Conservation (phyloP, 78 protist genomes). For the Emiliania huxleyi region DNA sequence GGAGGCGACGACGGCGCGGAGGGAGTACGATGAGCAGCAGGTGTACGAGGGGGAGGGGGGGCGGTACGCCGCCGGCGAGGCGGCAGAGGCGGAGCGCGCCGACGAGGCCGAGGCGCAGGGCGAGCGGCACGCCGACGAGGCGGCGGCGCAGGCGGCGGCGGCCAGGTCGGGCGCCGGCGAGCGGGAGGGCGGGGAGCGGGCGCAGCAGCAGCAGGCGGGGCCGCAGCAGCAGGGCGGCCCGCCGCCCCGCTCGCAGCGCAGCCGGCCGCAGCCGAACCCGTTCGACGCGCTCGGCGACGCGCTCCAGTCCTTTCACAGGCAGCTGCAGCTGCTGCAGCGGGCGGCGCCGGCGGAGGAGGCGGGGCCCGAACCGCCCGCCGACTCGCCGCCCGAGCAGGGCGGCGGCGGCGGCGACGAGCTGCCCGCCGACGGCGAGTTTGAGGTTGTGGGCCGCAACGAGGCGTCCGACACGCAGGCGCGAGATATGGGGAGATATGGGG, state of each 20-base stretch:
- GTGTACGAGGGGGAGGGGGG: background rate
- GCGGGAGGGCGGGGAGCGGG: background rate
- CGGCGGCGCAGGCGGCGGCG: background rate
- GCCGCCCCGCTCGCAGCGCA: background rate
- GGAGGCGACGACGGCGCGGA: background rate
- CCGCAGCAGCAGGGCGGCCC: background rate
- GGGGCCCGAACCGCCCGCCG: background rate
- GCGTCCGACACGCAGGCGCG: constrained; percentile 44
- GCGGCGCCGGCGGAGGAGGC: constrained; percentile 29
- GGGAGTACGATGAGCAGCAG: background rate
- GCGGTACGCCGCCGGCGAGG: background rate
- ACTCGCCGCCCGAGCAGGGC: background rate
- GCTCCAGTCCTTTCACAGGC: constrained; percentile 54
- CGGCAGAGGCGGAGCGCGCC: background rate
- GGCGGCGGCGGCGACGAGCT: background rate
- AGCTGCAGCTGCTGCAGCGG: constrained; percentile 40
- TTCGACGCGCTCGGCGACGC: constrained; percentile 68
- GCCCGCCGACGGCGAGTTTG: background rate
- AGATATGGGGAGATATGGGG: too few relatives aligned
- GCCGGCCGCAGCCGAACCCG: constrained; percentile 66
- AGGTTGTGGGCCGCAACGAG: constrained; percentile 19
- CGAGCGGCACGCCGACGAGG: background rate
- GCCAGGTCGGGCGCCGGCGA: constrained; percentile 40
- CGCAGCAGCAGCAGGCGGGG: background rate
- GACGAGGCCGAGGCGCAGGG: background rate